A percentile compares a stretch with the other conserved stretches of the same genome.
These are phyloP conservation scores for Suillus tomentosus DNA, from an alignment of 768 basidiomycete species.

Conservation along the genomic window DNA sequence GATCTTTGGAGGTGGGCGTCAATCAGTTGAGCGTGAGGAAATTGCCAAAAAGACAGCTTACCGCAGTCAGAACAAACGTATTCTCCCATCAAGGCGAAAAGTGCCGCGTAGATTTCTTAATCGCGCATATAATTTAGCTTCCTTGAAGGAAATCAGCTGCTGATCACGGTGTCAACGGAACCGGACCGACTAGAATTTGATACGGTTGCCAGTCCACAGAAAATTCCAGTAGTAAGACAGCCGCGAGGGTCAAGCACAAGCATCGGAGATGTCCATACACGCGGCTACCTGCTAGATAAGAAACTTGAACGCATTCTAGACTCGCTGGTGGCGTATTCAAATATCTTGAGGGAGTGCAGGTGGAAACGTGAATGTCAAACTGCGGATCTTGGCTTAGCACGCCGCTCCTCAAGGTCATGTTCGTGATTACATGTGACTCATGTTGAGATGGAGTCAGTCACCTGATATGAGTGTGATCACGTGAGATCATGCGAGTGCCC, in stretches of 20 bases:
- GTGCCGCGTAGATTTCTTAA: conserved; percentile 6
- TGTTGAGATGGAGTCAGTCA: no score
- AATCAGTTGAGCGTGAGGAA: background rate
- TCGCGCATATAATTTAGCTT: conserved; percentile 8
- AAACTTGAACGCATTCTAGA: background rate
- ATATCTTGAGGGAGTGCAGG: background rate
- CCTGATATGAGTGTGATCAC: background rate
- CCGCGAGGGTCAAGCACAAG: background rate
- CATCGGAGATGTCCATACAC: background rate
- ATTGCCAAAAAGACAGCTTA: conserved; percentile 9
- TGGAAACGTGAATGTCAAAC: background rate
- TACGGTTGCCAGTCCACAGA: background rate
- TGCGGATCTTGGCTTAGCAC: background rate
- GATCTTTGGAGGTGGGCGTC: background rate
- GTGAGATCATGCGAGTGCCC: no score
- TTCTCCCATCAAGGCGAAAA: conserved; percentile 6
- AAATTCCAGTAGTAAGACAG: background rate
- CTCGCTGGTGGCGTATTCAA: background rate
- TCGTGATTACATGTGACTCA: no score
- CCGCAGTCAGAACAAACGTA: conserved; percentile 5
- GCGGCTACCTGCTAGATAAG: background rate
- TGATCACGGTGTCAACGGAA: conserved; percentile 10
- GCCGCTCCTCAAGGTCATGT: no score
- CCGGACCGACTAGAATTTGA: conserved; percentile 6
- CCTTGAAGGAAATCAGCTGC: conserved; percentile 2